These are phyloP conservation scores for Chaetomium sp. DNA, from an alignment of 2,329 filamentous ascomycete species.

Conservation along the genomic window DNA sequence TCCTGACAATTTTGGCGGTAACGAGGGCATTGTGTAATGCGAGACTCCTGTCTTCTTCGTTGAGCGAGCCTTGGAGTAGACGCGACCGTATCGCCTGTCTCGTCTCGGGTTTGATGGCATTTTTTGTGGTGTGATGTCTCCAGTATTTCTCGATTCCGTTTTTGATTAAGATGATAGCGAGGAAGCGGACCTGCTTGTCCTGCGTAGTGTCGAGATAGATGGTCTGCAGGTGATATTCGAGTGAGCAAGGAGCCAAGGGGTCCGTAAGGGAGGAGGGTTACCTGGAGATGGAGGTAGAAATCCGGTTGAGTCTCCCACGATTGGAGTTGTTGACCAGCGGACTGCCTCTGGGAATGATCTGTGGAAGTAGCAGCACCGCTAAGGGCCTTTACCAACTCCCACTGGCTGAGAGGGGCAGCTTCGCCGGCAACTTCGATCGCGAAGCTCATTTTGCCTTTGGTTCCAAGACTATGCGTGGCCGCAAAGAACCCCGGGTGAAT, in stretches of 20 bases:
- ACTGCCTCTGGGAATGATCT: slow-evolving; percentile 56
- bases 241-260: not conserved
- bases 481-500: too few species aligned
- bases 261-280: slow-evolving; percentile 27
- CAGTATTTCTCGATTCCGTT: slow-evolving; percentile 95
- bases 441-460: slow-evolving; percentile 51
- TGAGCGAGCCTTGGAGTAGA: slow-evolving; percentile 68
- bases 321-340: slow-evolving; percentile 62
- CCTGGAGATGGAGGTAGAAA: slow-evolving; percentile 65
- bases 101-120: slow-evolving; percentile 66
- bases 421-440: slow-evolving; percentile 75
- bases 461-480: too few species aligned
- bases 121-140: slow-evolving; percentile 58
- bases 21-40: slow-evolving; percentile 85
- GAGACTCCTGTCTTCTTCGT: slow-evolving; percentile 67
- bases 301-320: slow-evolving; percentile 62
- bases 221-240: slow-evolving; percentile 42
- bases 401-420: slow-evolving; percentile 61
- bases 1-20: slow-evolving; percentile 78
- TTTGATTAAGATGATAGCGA: slow-evolving; percentile 90
- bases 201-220: slow-evolving; percentile 75
- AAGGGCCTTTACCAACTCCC: slow-evolving; percentile 59
- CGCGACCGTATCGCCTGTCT: slow-evolving; percentile 70
- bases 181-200: slow-evolving; percentile 72
- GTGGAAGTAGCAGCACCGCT: slow-evolving; percentile 54